Evolutionary conservation across 2,329 filamentous ascomycete genomes (phyloP).

Genomic region (Fusarium gaditjirri): DNA sequence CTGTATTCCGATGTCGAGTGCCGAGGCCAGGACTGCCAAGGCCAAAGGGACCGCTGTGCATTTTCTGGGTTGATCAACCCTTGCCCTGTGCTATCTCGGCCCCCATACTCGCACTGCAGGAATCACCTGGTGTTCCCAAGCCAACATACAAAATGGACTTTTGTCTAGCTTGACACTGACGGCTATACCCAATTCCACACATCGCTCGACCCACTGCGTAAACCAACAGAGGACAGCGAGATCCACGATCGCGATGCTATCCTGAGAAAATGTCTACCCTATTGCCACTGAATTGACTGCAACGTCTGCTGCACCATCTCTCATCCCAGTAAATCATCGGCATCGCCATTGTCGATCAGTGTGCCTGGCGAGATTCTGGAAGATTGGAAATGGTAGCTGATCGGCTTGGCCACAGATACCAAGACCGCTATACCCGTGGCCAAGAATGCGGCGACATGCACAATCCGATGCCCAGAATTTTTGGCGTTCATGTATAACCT

Average conservation of each 20-base stretch:
- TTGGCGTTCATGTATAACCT: neutral
- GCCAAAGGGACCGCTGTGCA: neutral
- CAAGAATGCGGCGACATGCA: slow-evolving; percentile 2
- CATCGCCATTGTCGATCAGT: slow-evolving; percentile 6
- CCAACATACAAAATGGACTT: slow-evolving; percentile 18
- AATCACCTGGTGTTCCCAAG: slow-evolving; percentile 11
- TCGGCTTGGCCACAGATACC: neutral
- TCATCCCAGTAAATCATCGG: neutral
- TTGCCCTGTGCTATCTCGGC: slow-evolving; percentile 4
- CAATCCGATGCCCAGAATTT: neutral
- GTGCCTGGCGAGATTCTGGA: slow-evolving; percentile 1
- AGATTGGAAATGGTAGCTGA: neutral
- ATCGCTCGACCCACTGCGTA: neutral
- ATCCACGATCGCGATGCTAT: neutral
- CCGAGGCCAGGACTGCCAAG: slow-evolving; percentile 4
- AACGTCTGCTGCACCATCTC: neutral
- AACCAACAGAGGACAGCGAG: neutral
- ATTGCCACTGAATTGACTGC: neutral
- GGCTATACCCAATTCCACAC: slow-evolving; percentile 13
- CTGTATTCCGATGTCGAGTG: slow-evolving; percentile 10
- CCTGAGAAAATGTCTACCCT: neutral
- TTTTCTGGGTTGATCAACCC: neutral
- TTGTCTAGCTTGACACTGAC: slow-evolving; percentile 6
- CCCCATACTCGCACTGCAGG: neutral
- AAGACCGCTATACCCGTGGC: neutral